Evolutionary conservation across 2,329 filamentous ascomycete species (phyloP).

Genomic region (Thelonectria rubi): DNA sequence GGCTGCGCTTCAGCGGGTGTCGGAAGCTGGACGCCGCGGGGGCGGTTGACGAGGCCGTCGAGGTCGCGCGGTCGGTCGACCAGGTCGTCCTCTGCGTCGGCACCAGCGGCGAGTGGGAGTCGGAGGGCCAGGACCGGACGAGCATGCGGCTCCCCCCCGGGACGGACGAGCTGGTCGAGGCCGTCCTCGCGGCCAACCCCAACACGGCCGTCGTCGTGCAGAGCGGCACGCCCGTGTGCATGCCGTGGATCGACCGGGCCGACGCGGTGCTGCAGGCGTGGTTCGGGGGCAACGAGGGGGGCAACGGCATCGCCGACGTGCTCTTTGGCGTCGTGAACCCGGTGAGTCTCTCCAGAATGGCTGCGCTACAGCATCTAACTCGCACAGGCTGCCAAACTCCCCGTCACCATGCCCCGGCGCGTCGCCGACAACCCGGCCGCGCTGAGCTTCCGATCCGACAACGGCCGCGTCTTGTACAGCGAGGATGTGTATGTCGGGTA

Average conservation of each 20-base stretch:
- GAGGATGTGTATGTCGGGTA: slow-evolving; percentile 35
- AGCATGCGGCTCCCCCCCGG: slow-evolving; percentile 29
- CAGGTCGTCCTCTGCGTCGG: slow-evolving; percentile 32
- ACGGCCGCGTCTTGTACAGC: slow-evolving; percentile 26
- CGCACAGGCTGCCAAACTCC: slow-evolving; percentile 27
- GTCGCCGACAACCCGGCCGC: slow-evolving; percentile 27
- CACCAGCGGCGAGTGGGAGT: slow-evolving; percentile 31
- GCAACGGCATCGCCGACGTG: slow-evolving; percentile 33
- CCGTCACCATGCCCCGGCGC: slow-evolving; percentile 29
- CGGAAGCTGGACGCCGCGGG: slow-evolving; percentile 21
- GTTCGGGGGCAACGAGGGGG: slow-evolving; percentile 33
- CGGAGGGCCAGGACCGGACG: slow-evolving; percentile 27
- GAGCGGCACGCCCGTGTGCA: slow-evolving; percentile 31
- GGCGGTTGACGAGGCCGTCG: slow-evolving; percentile 26
- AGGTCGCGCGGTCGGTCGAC: slow-evolving; percentile 20
- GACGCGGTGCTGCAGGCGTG: slow-evolving; percentile 26
- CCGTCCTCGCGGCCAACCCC: slow-evolving; percentile 25
- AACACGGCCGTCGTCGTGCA: slow-evolving; percentile 29
- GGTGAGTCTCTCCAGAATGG: slow-evolving; percentile 3
- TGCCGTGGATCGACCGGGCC: slow-evolving; percentile 30
- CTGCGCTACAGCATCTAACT: neutral
- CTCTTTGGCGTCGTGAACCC: slow-evolving; percentile 31
- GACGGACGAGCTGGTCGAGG: slow-evolving; percentile 27
- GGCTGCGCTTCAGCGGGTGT: slow-evolving; percentile 28
- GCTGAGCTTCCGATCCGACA: slow-evolving; percentile 32